Evolutionary conservation across 768 basidiomycete species (phyloP).

Genomic region (Terana coerulea): DNA sequence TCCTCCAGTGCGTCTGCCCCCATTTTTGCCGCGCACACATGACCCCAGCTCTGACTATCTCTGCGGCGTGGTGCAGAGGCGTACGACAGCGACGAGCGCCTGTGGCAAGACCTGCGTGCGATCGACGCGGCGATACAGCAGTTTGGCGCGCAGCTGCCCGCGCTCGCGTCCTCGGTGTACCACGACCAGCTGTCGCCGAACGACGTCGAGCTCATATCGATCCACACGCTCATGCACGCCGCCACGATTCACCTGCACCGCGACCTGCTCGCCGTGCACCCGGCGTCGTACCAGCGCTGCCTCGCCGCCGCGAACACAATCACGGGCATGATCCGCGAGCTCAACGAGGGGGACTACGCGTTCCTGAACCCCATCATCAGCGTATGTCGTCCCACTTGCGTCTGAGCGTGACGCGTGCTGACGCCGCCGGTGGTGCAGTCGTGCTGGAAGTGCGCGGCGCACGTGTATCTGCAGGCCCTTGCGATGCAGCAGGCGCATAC

Average conservation of each 20-base stretch:
- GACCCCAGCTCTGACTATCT: background rate
- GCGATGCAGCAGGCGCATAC: conserved; percentile 18
- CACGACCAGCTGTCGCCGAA: conserved; percentile 30
- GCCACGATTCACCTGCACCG: conserved; percentile 49
- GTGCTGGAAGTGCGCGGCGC: conserved; percentile 38
- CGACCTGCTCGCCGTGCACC: conserved; percentile 31
- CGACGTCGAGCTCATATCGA: conserved; percentile 40
- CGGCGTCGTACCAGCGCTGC: conserved; percentile 33
- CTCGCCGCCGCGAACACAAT: conserved; percentile 42
- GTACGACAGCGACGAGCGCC: conserved; percentile 24
- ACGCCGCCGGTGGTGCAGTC: conserved; percentile 20
- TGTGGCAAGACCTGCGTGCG: conserved; percentile 39
- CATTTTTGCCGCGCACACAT: background rate
- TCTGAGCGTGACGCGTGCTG: background rate
- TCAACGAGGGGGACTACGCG: conserved; percentile 47
- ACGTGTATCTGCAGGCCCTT: conserved; percentile 34
- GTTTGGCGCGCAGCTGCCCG: conserved; percentile 39
- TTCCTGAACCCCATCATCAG: conserved; percentile 51
- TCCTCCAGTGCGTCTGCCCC: conserved; percentile 31
- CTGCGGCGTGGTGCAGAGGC: conserved; percentile 19
- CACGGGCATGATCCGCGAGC: conserved; percentile 41
- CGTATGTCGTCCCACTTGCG: conserved; percentile 32
- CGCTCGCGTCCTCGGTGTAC: conserved; percentile 27
- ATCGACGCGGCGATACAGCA: conserved; percentile 44
- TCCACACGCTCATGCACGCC: conserved; percentile 48